Conservation (phyloP, 1,139 yeast genomes). For the Arxiozyma slooffiae region DNA sequence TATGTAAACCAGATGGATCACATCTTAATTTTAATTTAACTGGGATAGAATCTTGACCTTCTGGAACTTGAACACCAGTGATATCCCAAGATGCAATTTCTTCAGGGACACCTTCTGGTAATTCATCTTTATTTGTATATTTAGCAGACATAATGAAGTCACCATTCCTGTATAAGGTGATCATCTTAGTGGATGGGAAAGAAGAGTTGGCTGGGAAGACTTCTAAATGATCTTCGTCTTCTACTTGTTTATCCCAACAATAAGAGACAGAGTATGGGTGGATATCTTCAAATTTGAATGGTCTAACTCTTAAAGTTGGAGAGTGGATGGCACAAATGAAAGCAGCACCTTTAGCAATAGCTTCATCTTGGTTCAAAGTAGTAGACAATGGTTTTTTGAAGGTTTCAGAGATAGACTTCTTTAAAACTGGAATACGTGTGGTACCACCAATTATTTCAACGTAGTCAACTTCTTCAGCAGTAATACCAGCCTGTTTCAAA, state of each 20-base stretch:
- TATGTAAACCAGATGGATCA: constrained; percentile 93
- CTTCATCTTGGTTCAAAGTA: constrained; percentile 98
- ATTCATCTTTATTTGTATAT: constrained; percentile 65
- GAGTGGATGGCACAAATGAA: constrained; percentile 98
- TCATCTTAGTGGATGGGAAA: constrained; percentile 92
- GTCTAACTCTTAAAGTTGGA: constrained; percentile 96
- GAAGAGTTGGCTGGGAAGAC: constrained; percentile 92
- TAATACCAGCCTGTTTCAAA: constrained; percentile 66
- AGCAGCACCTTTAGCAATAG: constrained; percentile 98
- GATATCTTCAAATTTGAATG: constrained; percentile 94
- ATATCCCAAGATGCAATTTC: constrained; percentile 77
- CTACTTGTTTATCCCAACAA: constrained; percentile 90
- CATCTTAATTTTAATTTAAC: constrained; percentile 91
- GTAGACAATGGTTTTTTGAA: constrained; percentile 84
- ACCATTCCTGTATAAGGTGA: constrained; percentile 83
- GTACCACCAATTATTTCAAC: constrained; percentile 97
- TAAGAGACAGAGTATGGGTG: constrained; percentile 89
- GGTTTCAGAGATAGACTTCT: constrained; percentile 66
- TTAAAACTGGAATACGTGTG: constrained; percentile 92
- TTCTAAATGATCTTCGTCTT: constrained; percentile 80
- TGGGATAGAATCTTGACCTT: constrained; percentile 70
- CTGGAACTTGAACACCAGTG: constrained; percentile 72
- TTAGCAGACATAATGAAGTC: constrained; percentile 83
- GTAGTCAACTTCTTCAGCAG: constrained; percentile 68
- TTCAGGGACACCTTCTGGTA: constrained; percentile 59